These are phyloP conservation scores for Malassezia pachydermatis DNA, from an alignment of 1,284 basidiomycete species.

Conservation along the genomic window DNA sequence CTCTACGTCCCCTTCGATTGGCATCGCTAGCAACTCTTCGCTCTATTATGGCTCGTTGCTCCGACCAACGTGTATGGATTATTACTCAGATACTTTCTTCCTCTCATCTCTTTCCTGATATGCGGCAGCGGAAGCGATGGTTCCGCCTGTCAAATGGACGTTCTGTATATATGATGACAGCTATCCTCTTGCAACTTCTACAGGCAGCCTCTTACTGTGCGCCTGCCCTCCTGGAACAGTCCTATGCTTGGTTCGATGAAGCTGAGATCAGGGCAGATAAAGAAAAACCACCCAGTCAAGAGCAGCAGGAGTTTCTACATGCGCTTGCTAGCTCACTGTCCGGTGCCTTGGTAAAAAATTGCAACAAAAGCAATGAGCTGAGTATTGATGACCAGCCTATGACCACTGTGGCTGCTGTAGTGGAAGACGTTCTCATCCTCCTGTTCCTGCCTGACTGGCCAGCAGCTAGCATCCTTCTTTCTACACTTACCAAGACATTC, in stretches of 20 bases:
- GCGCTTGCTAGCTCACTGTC: slow-evolving; percentile 59
- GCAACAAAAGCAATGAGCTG: slow-evolving; percentile 32
- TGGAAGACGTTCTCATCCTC: slow-evolving; percentile 76
- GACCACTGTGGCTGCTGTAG: slow-evolving; percentile 75
- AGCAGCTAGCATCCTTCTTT: slow-evolving; percentile 63
- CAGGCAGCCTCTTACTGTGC: slow-evolving; percentile 59
- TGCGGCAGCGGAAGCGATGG: slow-evolving; percentile 74
- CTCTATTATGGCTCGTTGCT: slow-evolving; percentile 77
- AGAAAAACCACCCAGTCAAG: slow-evolving; percentile 6
- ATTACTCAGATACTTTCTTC: slow-evolving; percentile 87
- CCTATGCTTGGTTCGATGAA: slow-evolving; percentile 17
- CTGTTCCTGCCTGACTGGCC: slow-evolving; percentile 95
- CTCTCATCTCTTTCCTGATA: slow-evolving; percentile 76
- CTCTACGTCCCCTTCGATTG: slow-evolving; percentile 55
- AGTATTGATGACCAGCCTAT: too few species aligned
- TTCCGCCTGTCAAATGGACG: slow-evolving; percentile 51
- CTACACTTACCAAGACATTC: slow-evolving; percentile 33
- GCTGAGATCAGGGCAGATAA: neutral
- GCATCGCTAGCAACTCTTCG: slow-evolving; percentile 67
- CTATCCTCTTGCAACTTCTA: slow-evolving; percentile 83
- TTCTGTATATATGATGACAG: slow-evolving; percentile 81
- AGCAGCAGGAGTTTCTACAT: slow-evolving; percentile 6
- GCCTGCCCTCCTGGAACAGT: slow-evolving; percentile 16
- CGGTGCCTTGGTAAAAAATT: slow-evolving; percentile 60
- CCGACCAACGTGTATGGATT: slow-evolving; percentile 84